phyloP scores from a whole-genome alignment of 345 rosid species.

The Laguncularia racemosa region DNA sequence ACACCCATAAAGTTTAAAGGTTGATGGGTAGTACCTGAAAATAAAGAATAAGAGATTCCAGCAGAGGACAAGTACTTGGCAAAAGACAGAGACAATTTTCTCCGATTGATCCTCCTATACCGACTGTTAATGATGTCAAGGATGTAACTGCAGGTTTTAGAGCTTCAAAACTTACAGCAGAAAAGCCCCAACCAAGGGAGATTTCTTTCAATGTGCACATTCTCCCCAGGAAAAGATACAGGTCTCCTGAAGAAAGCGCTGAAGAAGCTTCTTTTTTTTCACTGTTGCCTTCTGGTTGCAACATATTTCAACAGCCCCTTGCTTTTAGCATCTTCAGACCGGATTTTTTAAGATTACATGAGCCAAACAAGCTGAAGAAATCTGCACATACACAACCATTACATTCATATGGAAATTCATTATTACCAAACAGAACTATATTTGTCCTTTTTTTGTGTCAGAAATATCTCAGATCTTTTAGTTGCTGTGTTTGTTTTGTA shows the following conservation, averaged over 20 bases:
- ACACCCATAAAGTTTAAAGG: neutral
- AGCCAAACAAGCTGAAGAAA: conserved; percentile 49
- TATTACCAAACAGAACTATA: too few species aligned
- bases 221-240: conserved; percentile 31
- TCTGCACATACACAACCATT: conserved; percentile 28
- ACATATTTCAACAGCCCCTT: conserved; percentile 57
- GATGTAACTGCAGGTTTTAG: conserved; percentile 47
- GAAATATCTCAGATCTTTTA: too few species aligned
- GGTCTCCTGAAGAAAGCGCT: conserved; percentile 17
- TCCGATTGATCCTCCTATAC: conserved; percentile 70
- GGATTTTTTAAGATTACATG: conserved; percentile 40
- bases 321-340: conserved; percentile 55
- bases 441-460: too few species aligned
- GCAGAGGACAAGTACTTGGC: conserved; percentile 49
- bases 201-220: conserved; percentile 47
- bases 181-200: conserved; percentile 72
- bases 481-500: too few species aligned
- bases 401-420: neutral
- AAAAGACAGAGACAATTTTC: conserved; percentile 45
- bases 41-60: conserved; percentile 48
- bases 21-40: conserved; percentile 56
- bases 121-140: conserved; percentile 42
- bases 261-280: conserved; percentile 16
- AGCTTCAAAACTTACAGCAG: conserved; percentile 39
- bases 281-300: conserved; percentile 21